Evolutionary conservation across 2,329 filamentous ascomycete species (phyloP).

Genomic region (Alternaria arborescens): DNA sequence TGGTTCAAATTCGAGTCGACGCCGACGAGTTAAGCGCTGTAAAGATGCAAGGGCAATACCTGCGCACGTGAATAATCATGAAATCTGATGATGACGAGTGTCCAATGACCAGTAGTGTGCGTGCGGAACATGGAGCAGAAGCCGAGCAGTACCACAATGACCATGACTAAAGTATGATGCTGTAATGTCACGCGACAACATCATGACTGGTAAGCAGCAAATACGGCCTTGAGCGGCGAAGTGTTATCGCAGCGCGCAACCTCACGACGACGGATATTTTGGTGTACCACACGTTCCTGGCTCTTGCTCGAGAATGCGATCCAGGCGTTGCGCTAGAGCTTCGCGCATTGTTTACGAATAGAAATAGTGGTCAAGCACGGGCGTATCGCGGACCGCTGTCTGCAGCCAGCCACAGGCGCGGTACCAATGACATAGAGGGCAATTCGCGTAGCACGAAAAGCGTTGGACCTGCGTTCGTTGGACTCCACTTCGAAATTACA

Average conservation of each 20-base stretch:
- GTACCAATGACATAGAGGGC: slow-evolving; percentile 15
- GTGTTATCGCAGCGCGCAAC: background rate
- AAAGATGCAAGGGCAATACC: background rate
- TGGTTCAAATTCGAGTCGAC: background rate
- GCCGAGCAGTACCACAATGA: background rate
- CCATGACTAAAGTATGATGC: background rate
- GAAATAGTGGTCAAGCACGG: slow-evolving; percentile 13
- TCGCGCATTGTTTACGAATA: background rate
- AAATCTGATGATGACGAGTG: background rate
- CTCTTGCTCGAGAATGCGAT: slow-evolving; percentile 2
- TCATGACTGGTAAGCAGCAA: background rate
- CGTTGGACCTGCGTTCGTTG: slow-evolving; percentile 16
- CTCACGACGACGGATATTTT: background rate
- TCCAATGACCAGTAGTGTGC: background rate
- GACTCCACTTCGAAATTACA: slow-evolving; percentile 9
- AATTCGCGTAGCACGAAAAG: slow-evolving; percentile 7
- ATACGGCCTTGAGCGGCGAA: background rate
- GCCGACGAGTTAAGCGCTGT: background rate
- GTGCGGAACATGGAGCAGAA: background rate
- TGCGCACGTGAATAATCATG: background rate
- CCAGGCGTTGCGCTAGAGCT: slow-evolving; percentile 7
- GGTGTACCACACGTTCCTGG: background rate
- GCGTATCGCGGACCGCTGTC: slow-evolving; percentile 17
- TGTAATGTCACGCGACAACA: background rate
- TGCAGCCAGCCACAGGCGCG: slow-evolving; percentile 19